A percentile compares a stretch with the other conserved stretches of the same genome.
phyloP scores from a whole-genome alignment of 176 grass and related monocot genomes.

The Phragmites australis region DNA sequence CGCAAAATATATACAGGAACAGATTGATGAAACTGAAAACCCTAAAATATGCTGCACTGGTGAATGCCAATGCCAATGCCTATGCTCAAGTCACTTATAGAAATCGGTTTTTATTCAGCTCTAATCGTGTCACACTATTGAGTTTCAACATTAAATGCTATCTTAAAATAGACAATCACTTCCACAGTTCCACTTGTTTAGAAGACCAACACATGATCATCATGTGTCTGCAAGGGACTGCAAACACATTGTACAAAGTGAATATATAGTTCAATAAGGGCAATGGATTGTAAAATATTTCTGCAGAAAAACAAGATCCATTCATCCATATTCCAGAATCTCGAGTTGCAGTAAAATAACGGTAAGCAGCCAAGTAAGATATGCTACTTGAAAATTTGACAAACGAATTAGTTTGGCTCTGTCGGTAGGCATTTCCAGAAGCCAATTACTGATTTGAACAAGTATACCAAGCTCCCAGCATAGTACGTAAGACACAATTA shows the following conservation, averaged over 20 bases:
- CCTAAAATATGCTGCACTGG: neutral
- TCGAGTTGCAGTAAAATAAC: slow-evolving; percentile 1
- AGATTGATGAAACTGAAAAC: neutral
- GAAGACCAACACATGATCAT: neutral
- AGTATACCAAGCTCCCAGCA: neutral
- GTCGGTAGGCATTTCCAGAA: neutral
- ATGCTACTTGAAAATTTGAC: neutral
- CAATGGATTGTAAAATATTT: neutral
- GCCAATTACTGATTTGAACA: neutral
- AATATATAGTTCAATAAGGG: neutral
- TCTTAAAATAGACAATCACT: neutral
- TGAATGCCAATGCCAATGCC: neutral
- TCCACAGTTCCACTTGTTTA: neutral
- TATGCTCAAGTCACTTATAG: neutral
- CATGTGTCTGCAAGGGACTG: neutral
- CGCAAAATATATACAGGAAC: neutral
- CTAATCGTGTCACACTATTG: neutral
- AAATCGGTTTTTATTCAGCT: neutral
- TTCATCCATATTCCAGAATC: neutral
- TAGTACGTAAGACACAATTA: neutral
- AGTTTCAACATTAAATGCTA: neutral
- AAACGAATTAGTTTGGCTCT: neutral
- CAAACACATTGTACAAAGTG: neutral
- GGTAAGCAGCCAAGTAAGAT: neutral
- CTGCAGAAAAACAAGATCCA: neutral